Evolutionary conservation across 2,329 filamentous ascomycete genomes (phyloP), one percentile per base, ranked within the genome.

Genomic region (Exophiala sp.): DNA sequence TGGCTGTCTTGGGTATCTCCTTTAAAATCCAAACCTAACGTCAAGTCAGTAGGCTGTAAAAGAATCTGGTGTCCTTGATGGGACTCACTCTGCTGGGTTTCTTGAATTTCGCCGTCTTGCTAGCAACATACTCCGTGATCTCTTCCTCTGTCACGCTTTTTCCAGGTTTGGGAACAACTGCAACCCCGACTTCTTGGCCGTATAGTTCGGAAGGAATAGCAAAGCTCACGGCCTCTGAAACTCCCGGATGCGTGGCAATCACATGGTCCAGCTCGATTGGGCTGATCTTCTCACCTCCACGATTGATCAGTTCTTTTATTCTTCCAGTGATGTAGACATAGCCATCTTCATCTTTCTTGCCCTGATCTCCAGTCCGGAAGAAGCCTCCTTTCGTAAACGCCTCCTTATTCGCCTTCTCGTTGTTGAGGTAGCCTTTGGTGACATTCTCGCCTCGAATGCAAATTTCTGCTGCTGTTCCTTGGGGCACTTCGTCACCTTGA

Each of bases 241-340:
- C 78, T 29, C 81, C 78, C 8, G 84, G 80, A 64, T 91, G 80
- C 50, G 84, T 77, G n/a, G 83, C 76, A 22, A 94, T 73, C 10
- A 86, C 80, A 59, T 94, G 93, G 68, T 94, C 88, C 27, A 94
- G 75, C 70, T 94, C 88, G 48, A 93, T 90, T 1, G 88, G 88
- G 58, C 82, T 86, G 65, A 94, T 93, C 73, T 93, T 93, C 72
- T 94, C 88, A 52, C 88, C 88, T 48, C 85, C 87, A 70, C 91
- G 90, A 70, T 94, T 73, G 74, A 95, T 94, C 45, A 95, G 75
- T 70, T 95, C 88, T 75, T 95, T 95, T 71, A 94, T 94, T 46
- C 88, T 78, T n/a, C 88, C 88, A 0, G 88, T 94, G 68, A 95
- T 91, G 63, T 86, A 77, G 9, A 95, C 73, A 64, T 93, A 94